Evolutionary conservation across 805 yeast species (phyloP), one percentile per base, ranked within the genome.

Genomic region (Zygotorulaspora danielsina): DNA sequence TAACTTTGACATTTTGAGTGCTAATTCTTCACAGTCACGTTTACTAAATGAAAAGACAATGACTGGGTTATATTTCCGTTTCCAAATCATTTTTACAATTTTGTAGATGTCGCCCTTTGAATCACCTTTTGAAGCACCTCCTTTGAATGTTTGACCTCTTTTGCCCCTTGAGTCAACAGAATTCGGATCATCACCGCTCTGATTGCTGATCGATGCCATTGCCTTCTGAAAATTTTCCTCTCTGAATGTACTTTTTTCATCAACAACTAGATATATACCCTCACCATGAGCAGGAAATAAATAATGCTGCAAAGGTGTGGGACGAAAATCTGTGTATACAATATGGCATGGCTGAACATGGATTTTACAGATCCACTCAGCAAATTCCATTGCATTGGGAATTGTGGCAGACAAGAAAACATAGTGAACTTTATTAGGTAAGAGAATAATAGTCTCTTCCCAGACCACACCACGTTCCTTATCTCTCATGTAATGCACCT

Each of bases 171-270:
- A 67, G 22, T 74, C 78, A 10, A 69, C 59, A 1, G 84, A 67
- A 9, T 73, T 72, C 5, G 95, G 85, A 59, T 87, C 95, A 48
- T 88, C 96, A 26, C 96, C 97, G 50, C 74, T 67, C 44, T 75
- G 77, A 52, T 83, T 89, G 39, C 86, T 76, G 42, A 93, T 83
- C 12, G 95, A 81, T 1, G 95, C 86, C 98, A 93, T 93, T 1
- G 97, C 97, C 63, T 88, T 90, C 63, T 93, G 99, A 70, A 93
- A 93, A 61, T 90, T 93, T 56, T 93, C 98, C 63, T 93, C 99
- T 54, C 97, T 77, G 64, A 93, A 93, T 4, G 84, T 78, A 31
- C 97, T 89, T 68, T 90, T 89, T 66, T 93, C 99, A 60, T 93
- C 99, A 32, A 93, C 97, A 11, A 93, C 99, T 50, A 93, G 72